phyloP scores from a whole-genome alignment of 1,284 basidiomycete genomes.

The Malassezia dermatis region DNA sequence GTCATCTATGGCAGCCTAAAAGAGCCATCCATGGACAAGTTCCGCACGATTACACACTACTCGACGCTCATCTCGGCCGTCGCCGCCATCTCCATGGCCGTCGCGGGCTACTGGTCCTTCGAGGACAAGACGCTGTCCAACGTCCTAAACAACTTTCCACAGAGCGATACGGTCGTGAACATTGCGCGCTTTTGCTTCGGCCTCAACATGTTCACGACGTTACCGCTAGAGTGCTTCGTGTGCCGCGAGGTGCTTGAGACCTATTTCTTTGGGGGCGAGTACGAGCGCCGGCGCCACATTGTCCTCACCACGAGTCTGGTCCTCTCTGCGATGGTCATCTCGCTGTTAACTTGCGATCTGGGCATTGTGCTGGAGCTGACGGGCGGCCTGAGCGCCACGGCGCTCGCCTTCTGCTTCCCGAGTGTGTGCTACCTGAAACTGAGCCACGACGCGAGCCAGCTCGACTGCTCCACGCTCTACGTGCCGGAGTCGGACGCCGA shows the following conservation, averaged over 20 bases:
- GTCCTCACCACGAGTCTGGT: slow-evolving; percentile 81
- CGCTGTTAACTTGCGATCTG: slow-evolving; percentile 85
- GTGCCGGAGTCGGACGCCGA: slow-evolving; percentile 3
- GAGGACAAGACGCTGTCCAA: slow-evolving; percentile 71
- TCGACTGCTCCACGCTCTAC: slow-evolving; percentile 18
- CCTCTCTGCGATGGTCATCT: slow-evolving; percentile 70
- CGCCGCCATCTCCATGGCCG: slow-evolving; percentile 55
- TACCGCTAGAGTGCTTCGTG: slow-evolving; percentile 83
- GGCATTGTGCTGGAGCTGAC: slow-evolving; percentile 96
- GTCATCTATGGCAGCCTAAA: slow-evolving; percentile 88
- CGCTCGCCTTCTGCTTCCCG: slow-evolving; percentile 73
- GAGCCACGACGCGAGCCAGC: slow-evolving; percentile 26
- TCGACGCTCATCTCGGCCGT: slow-evolving; percentile 42
- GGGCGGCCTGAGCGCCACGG: slow-evolving; percentile 84
- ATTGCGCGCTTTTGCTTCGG: slow-evolving; percentile 90
- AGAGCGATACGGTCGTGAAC: slow-evolving; percentile 50
- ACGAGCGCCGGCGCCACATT: slow-evolving; percentile 58
- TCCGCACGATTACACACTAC: slow-evolving; percentile 76
- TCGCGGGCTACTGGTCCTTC: slow-evolving; percentile 86
- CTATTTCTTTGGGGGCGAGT: slow-evolving; percentile 34
- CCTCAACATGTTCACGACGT: slow-evolving; percentile 94
- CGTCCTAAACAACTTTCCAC: slow-evolving; percentile 46
- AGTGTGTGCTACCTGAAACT: slow-evolving; percentile 45
- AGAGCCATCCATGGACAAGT: slow-evolving; percentile 87
- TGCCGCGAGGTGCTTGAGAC: slow-evolving; percentile 63